These are phyloP conservation scores for Prunella vulgaris DNA, from an alignment of 257 asterid species.

Conservation along the genomic window DNA sequence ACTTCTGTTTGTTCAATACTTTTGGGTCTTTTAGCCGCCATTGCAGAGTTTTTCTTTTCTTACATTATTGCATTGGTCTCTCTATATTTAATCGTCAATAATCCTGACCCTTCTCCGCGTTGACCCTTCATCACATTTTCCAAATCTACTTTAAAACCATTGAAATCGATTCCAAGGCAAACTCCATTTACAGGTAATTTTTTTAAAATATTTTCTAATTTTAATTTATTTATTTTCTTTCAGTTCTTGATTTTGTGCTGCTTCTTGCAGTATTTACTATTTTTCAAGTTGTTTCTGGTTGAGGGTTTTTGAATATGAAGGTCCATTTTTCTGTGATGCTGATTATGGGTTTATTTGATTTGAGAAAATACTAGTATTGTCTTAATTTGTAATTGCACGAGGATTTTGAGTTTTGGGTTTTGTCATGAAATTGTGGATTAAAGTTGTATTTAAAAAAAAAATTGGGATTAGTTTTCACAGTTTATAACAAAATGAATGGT, in stretches of 20 bases:
- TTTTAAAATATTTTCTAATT: neutral
- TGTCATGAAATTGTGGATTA: neutral
- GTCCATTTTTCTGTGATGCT: neutral
- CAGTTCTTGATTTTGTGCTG: neutral
- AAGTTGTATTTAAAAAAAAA: no score
- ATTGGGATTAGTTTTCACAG: neutral
- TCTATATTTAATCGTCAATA: no score
- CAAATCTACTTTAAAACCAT: neutral
- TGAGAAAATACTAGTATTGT: neutral
- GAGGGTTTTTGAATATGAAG: neutral
- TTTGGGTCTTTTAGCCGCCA: neutral
- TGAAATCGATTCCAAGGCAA: neutral
- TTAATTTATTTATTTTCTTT: neutral
- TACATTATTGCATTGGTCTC: no score
- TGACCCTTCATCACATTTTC: constrained; percentile 14
- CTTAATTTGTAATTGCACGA: neutral
- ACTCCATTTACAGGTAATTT: constrained; percentile 2
- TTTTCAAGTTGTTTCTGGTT: neutral
- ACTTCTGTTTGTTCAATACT: no score
- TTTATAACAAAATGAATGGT: neutral
- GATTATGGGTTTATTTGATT: neutral
- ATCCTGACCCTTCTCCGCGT: no score
- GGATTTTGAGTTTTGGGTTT: neutral
- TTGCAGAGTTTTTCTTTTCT: neutral
- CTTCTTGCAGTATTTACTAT: neutral